phyloP scores from a whole-genome alignment of 805 yeast species.

The Yarrowia porcina region DNA sequence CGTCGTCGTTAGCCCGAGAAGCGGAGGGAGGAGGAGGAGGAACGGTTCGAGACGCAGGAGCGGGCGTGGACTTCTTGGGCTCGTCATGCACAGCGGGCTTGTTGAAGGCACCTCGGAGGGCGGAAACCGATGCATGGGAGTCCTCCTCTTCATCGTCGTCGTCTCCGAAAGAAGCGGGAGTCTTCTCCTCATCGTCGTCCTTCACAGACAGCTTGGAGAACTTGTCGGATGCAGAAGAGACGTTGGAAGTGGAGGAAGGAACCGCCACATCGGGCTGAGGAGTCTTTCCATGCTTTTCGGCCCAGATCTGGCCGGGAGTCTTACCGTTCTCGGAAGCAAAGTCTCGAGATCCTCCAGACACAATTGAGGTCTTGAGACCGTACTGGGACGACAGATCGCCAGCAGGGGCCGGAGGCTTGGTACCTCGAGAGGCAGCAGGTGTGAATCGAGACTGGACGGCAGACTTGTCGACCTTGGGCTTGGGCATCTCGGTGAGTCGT shows the following conservation, averaged over 20 bases:
- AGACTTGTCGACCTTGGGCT: slow-evolving; percentile 48
- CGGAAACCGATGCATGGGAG: slow-evolving; percentile 1
- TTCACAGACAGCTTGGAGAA: slow-evolving; percentile 31
- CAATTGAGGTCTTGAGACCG: slow-evolving; percentile 29
- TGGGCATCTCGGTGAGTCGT: slow-evolving; percentile 59
- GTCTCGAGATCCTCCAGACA: slow-evolving; percentile 51
- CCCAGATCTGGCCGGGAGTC: slow-evolving; percentile 96
- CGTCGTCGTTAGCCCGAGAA: slow-evolving; percentile 27
- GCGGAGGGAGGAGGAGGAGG: slow-evolving; percentile 32
- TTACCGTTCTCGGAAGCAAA: slow-evolving; percentile 72
- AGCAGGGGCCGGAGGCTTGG: slow-evolving; percentile 39
- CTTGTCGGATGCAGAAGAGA: slow-evolving; percentile 31
- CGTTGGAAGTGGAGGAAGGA: slow-evolving; percentile 32
- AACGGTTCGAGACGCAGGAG: slow-evolving; percentile 27
- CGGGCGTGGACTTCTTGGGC: slow-evolving; percentile 10
- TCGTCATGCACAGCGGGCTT: slow-evolving; percentile 6
- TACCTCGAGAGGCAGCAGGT: slow-evolving; percentile 31
- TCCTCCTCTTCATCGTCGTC: slow-evolving; percentile 18
- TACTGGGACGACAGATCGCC: slow-evolving; percentile 42
- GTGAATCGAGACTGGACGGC: slow-evolving; percentile 28
- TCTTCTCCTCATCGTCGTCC: slow-evolving; percentile 33
- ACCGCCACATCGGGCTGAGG: slow-evolving; percentile 30
- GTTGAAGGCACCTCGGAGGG: slow-evolving; percentile 19
- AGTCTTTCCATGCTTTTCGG: slow-evolving; percentile 72
- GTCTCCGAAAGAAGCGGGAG: slow-evolving; percentile 32